A percentile compares a stretch with the other conserved stretches of the same genome.
phyloP scores from a whole-genome alignment of 306 rosid species.

The Prunus padus region DNA sequence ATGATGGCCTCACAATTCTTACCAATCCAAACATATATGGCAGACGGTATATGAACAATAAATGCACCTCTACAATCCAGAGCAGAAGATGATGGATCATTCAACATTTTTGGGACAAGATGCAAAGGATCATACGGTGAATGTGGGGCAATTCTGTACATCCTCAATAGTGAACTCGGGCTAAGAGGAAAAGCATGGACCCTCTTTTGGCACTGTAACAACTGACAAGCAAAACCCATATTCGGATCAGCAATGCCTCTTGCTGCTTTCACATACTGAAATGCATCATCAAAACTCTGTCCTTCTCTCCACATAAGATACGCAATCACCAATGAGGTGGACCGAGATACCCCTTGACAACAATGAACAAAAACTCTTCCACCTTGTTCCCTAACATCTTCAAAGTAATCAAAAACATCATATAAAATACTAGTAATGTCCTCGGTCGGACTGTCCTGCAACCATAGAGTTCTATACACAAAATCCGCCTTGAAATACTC shows the following conservation, averaged over 20 bases:
- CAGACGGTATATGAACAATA: slow-evolving; percentile 72
- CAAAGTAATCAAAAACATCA: slow-evolving; percentile 96
- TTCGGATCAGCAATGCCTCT: slow-evolving; percentile 98
- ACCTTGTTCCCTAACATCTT: slow-evolving; percentile 85
- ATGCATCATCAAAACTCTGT: slow-evolving; percentile 98
- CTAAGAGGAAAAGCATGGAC: slow-evolving; percentile 96
- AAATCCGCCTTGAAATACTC: slow-evolving; percentile 89
- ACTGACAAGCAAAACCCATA: slow-evolving; percentile 98
- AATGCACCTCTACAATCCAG: slow-evolving; percentile 96
- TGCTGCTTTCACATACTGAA: slow-evolving; percentile 97
- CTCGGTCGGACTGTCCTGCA: slow-evolving; percentile 96
- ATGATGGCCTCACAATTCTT: slow-evolving; percentile 74
- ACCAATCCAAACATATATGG: slow-evolving; percentile 94
- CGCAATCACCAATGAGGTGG: slow-evolving; percentile 95
- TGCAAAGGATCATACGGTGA: slow-evolving; percentile 96
- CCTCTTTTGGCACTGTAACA: slow-evolving; percentile 96
- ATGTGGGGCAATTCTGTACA: slow-evolving; percentile 93
- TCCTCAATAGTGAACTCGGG: slow-evolving; percentile 90
- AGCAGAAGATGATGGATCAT: slow-evolving; percentile 63
- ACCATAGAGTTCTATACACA: slow-evolving; percentile 89
- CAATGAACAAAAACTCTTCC: slow-evolving; percentile 98
- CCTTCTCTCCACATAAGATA: slow-evolving; percentile 99
- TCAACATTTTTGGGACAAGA: slow-evolving; percentile 95
- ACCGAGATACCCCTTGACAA: slow-evolving; percentile 98
- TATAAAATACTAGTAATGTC: slow-evolving; percentile 93